A percentile compares a stretch with the other conserved stretches of the same genome.
Evolutionary conservation across 225 moss, liverwort and hornwort species (phyloP).

Genomic region (Physcomitrellopsis africana): DNA sequence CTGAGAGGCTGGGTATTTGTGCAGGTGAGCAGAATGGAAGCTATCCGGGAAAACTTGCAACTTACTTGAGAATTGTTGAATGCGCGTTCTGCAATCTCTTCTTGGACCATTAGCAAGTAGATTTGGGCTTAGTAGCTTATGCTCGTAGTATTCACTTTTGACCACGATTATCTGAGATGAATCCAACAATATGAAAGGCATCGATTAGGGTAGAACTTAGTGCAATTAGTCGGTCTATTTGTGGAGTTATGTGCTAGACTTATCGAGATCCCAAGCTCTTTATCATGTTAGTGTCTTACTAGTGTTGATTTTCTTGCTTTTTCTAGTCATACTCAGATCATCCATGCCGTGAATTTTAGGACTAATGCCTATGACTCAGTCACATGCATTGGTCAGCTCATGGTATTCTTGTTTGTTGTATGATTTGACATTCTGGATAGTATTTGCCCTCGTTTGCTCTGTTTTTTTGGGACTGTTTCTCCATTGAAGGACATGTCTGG

Average conservation of each 20-base stretch:
- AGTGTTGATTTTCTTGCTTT: background rate
- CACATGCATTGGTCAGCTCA: constrained; percentile 23
- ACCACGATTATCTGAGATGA: background rate
- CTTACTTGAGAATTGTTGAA: constrained; percentile 73
- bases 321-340: background rate
- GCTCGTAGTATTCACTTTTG: constrained; percentile 8
- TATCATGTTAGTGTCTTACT: constrained; percentile 46
- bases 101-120: constrained; percentile 20
- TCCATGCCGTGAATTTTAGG: background rate
- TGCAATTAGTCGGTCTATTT: constrained; percentile 62
- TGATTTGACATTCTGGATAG: constrained; percentile 8
- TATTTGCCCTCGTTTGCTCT: background rate
- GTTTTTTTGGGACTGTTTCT: background rate
- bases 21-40: constrained; percentile 55
- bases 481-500: constrained; percentile 6
- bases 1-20: constrained; percentile 17
- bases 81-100: constrained; percentile 47
- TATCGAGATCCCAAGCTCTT: constrained; percentile 42
- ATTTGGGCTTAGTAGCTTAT: constrained; percentile 19
- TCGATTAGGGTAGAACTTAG: constrained; percentile 34
- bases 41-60: constrained; percentile 72
- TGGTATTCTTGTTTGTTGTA: background rate
- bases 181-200: background rate
- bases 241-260: constrained; percentile 67
- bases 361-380: constrained; percentile 29